Evolutionary conservation across 768 basidiomycete genomes (phyloP), one percentile per base, ranked within the genome.

Genomic region (Lentinus brumalis): DNA sequence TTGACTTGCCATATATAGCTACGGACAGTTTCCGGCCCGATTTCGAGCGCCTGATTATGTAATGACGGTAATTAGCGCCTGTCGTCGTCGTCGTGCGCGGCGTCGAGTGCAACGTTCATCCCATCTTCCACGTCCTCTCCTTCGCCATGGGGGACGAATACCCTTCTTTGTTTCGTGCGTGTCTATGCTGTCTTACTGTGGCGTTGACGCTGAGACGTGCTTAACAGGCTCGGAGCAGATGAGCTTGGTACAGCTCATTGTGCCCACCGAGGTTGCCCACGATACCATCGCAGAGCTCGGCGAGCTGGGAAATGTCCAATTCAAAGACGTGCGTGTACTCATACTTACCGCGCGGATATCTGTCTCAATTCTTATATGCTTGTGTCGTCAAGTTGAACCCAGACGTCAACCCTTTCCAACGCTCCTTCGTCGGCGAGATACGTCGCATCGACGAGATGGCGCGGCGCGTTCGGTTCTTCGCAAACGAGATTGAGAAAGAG

Each of bases 201-300:
- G 67, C 62, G 69, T 45, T 5, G 55, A 55, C 60, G 56, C 46
- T 14, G 42, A 31, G 41, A 44, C 15, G n/a, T 32, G 18, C 5
- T 32, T 41, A 51, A 5, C 56, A 97, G 95, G 92, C 59, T 98
- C 96, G 83, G 96, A 97, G 79, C 84, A 87, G 80, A 98, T 98
- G 96, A 96, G 94, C 82, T 81, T 96, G 78, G 91, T 96, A 64
- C 94, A 98, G 81, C 87, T 99, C 70, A 96, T 94, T 73, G 91
- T 98, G 67, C 97, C 96, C 46, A 90, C 92, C 41, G 97, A 99
- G 82, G 94, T 96, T 62, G 94, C 96, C 31, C 97, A 99, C 75
- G 94, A 98, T 72, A 93, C 96, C 50, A 93, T 98, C 62, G 88
- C 91, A 54, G 94, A 96, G 73, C 86, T 99, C 16, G 97, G 94